A percentile compares a stretch with the other conserved stretches of the same genome.
phyloP scores from a whole-genome alignment of 2,329 filamentous ascomycete genomes.

The Penicillium sp. region DNA sequence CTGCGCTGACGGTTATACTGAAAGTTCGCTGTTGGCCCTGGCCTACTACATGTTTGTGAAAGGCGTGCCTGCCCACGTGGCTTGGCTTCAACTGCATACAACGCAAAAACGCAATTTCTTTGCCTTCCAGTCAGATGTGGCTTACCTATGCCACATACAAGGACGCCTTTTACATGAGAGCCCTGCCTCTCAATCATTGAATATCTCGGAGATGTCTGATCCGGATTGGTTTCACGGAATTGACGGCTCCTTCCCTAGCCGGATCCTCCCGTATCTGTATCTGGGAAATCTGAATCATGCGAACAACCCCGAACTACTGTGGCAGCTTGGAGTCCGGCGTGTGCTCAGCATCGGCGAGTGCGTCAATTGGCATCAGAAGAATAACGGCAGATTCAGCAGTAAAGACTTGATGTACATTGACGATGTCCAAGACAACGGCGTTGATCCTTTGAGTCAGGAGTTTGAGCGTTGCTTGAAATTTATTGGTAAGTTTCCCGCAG shows the following conservation, averaged over 20 bases:
- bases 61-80: conserved; percentile 72
- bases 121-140: conserved; percentile 86
- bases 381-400: conserved; percentile 66
- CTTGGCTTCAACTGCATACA: conserved; percentile 82
- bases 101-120: conserved; percentile 88
- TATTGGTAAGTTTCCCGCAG: conserved; percentile 63
- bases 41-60: conserved; percentile 94
- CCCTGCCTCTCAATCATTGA: conserved; percentile 28
- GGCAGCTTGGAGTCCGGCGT: conserved; percentile 75
- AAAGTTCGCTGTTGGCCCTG: conserved; percentile 81
- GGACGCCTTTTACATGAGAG: conserved; percentile 63
- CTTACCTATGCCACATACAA: conserved; percentile 72
- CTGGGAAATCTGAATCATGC: conserved; percentile 89
- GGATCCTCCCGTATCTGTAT: conserved; percentile 91
- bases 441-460: conserved; percentile 82
- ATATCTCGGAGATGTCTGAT: conserved; percentile 40
- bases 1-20: conserved; percentile 93
- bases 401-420: conserved; percentile 79
- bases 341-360: conserved; percentile 90
- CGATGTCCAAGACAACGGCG: conserved; percentile 91
- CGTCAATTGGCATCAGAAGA: conserved; percentile 71
- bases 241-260: conserved; percentile 86
- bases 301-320: conserved; percentile 82
- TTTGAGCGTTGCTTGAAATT: conserved; percentile 85
- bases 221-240: conserved; percentile 78